These are phyloP conservation scores for Extremus antarcticus DNA, from an alignment of 495 filamentous ascomycete genomes.

Conservation along the genomic window DNA sequence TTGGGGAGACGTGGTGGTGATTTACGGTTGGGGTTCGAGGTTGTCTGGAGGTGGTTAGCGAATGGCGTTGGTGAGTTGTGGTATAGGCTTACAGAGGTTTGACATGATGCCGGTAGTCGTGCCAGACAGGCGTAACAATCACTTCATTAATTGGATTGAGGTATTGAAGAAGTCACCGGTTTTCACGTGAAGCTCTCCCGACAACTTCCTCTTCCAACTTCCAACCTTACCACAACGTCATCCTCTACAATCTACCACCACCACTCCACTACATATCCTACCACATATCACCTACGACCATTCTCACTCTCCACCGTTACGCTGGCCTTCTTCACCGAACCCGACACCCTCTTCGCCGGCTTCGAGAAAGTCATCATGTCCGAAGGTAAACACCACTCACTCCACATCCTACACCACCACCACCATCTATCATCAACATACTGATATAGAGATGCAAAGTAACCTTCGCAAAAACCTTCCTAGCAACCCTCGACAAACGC, in stretches of 20 bases:
- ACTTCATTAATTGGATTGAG: no score
- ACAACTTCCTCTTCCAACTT: no score
- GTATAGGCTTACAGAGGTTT: constrained; percentile 60
- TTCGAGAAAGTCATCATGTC: constrained; percentile 16
- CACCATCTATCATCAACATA: background rate
- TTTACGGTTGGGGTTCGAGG: background rate
- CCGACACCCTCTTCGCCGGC: constrained; percentile 15
- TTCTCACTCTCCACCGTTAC: background rate
- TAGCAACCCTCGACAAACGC: constrained; percentile 63
- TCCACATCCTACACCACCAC: background rate
- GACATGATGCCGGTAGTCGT: constrained; percentile 50
- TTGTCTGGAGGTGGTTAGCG: background rate
- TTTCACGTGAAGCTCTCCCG: background rate
- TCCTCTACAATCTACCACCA: background rate
- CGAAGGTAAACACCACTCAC: background rate
- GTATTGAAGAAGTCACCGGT: background rate
- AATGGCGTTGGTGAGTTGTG: background rate
- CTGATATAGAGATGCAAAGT: background rate
- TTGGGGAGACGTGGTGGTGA: background rate
- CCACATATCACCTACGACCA: background rate
- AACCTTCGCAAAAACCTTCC: constrained; percentile 70
- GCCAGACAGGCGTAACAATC: background rate
- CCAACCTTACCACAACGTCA: no score
- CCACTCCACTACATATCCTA: background rate
- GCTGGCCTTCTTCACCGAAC: constrained; percentile 2